Base-by-base conservation (phyloP, 1,284 basidiomycete species). In the Caloboletus inedulis region DNA sequence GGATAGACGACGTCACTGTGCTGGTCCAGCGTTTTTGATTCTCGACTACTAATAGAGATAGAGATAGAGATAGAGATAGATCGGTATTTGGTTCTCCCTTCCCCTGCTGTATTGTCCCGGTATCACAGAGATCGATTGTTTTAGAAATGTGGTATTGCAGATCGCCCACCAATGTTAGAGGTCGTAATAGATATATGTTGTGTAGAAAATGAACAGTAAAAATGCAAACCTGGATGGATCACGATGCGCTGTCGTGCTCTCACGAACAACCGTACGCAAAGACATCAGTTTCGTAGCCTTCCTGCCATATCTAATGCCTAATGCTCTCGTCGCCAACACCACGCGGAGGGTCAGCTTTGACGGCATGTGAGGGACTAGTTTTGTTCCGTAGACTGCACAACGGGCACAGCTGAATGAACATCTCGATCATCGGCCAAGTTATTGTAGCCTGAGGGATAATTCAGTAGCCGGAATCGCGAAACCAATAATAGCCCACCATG, bases 401-500 rank as follows among this genome's bases (percentile, higher is more conserved):
- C 5, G 85, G 85, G 59, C 85, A 87, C 31, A 85, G 66, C 27
- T 76, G 77, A 43, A 77, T 72, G 66, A 87, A 87, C 39, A 82
- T 76, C 65, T 87, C 85, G 7, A 80, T 76, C 81, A 87, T 87
- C 6, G 85, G 83, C 85, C 84, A 87, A 10, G 84, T 87, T 50
- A 87, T 77, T 19, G 74, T 74, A 35, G 82, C 77, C 85, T 87
- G 57, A 18, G 49, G 39, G 45, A 44, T 8, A 49, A 18, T 23
- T 61, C 45, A 54, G 48, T 56, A 56, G 42, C 34, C 18, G 19
- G 41, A 41, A 50, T 49, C 33, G 4, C 3, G 39, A 44, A 54
- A 53, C 40, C 43, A 47, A 21, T 7, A 27, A 52, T 14, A 18
- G 74, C 83, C 69, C 61, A 87, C 85, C 55, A 86, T 77, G 54